Evolutionary conservation across 208 protist species (phyloP), one percentile per base, ranked within the genome.

Genomic region (Trypanosomatidae sp.): DNA sequence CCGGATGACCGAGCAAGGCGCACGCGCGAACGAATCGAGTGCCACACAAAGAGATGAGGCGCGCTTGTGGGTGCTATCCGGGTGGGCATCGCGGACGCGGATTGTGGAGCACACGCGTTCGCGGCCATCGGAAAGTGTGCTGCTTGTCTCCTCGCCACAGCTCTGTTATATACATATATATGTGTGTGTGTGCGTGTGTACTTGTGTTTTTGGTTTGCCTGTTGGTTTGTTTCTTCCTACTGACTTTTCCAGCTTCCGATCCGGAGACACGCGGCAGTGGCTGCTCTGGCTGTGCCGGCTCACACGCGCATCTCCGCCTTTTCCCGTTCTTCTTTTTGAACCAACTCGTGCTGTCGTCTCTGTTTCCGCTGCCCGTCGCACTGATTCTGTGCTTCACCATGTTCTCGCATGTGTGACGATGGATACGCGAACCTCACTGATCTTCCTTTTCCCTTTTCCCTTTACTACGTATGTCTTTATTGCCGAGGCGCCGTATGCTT

Each of bases 401-500:
- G 8, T 13, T 65, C 22, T 46, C n/a, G 60, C 60, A 46, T 39
- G 60, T 65, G 60, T n/a, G 33, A 0, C 60, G 3, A 47, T 44
- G 60, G 8, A 46, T 44, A 65, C 28, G 25, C 39, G n/a, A 47
- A 25, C 39, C 36, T 65, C 39, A 19, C 39, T 65, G n/a, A 30
- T 60, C 55, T 15, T 15, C n/a, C 22, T 46, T 41, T 28, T 22
- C 36, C 15, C 60, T 33, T 55, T 13, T 67, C 52, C 3, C 36
- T 62, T 49, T 5, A n/a, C 44, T 19, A 49, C 69, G 19, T 70
- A 28, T 52, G 43, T 62, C 53, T 62, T 52, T 65, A 13, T 22
- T 47, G 60, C 30, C 17, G 60, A 8, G 39, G 36, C 9, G 36
- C 41, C 46, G 22, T 12, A 47, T 15, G 30, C 10, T 22, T 22